phyloP scores from a whole-genome alignment of 1,284 basidiomycete species.

The Boletellus sp. region DNA sequence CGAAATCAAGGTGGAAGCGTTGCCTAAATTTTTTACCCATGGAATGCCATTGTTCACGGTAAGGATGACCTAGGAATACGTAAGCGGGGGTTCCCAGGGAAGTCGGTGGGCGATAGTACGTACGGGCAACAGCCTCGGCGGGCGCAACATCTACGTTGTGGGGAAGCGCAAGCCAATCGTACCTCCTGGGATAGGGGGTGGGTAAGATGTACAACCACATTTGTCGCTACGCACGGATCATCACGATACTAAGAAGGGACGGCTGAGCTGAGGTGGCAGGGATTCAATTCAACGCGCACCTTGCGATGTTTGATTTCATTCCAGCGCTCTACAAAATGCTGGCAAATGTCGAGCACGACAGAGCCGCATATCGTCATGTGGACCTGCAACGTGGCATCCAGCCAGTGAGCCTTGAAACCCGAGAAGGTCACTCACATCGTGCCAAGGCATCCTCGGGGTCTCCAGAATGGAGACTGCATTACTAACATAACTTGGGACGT shows the following conservation, averaged over 20 bases:
- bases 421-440: constrained; percentile 57
- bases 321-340: constrained; percentile 90
- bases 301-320: constrained; percentile 82
- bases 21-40: constrained; percentile 63
- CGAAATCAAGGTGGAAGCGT: constrained; percentile 43
- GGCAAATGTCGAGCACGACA: constrained; percentile 82
- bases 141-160: constrained; percentile 60
- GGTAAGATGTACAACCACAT: constrained; percentile 1
- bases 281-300: constrained; percentile 31
- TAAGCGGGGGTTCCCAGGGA: not conserved
- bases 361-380: constrained; percentile 85
- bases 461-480: constrained; percentile 73
- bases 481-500: constrained; percentile 76
- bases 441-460: constrained; percentile 84
- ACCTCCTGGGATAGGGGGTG: constrained; percentile 37
- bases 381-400: constrained; percentile 41
- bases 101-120: constrained; percentile 12
- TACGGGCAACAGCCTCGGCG: constrained; percentile 64
- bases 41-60: constrained; percentile 58
- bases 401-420: not conserved
- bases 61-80: constrained; percentile 55
- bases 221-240: constrained; percentile 41
- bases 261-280: constrained; percentile 8
- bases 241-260: constrained; percentile 44
- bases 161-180: constrained; percentile 82